These are phyloP conservation scores for Scutellaria galericulata DNA, from an alignment of 257 asterid species.

Conservation along the genomic window DNA sequence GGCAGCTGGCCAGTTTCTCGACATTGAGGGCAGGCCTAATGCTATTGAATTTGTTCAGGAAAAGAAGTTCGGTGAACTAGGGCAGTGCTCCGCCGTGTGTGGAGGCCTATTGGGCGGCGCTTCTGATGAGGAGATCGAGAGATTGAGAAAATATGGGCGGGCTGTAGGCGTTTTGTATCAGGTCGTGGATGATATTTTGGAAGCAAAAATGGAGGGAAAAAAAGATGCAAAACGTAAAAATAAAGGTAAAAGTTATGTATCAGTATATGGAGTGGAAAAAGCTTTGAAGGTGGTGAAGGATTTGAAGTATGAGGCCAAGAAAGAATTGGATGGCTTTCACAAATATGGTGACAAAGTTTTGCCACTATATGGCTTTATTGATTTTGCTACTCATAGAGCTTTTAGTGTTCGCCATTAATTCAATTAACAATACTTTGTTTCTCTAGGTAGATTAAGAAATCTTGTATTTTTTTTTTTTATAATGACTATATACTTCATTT, in stretches of 20 bases:
- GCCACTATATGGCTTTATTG: constrained; percentile 78
- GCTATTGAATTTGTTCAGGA: constrained; percentile 67
- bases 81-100: constrained; percentile 86
- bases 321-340: constrained; percentile 58
- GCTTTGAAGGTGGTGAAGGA: constrained; percentile 57
- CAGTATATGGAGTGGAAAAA: constrained; percentile 74
- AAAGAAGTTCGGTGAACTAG: constrained; percentile 84
- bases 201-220: constrained; percentile 43
- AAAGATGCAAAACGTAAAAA: constrained; percentile 35
- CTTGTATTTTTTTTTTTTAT: no score
- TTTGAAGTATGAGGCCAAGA: constrained; percentile 55
- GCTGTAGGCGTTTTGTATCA: constrained; percentile 57
- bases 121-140: constrained; percentile 74
- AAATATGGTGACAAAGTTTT: constrained; percentile 73
- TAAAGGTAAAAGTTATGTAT: constrained; percentile 67
- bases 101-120: constrained; percentile 87
- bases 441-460: no score
- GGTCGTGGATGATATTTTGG: constrained; percentile 66
- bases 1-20: constrained; percentile 84
- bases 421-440: no score
- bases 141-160: constrained; percentile 54
- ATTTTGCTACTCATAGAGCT: constrained; percentile 79
- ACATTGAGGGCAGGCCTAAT: constrained; percentile 68
- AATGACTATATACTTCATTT: no score
- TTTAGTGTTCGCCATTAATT: not conserved